Conservation (phyloP, 2,329 filamentous ascomycete species). For the Fusarium vanettenii region DNA sequence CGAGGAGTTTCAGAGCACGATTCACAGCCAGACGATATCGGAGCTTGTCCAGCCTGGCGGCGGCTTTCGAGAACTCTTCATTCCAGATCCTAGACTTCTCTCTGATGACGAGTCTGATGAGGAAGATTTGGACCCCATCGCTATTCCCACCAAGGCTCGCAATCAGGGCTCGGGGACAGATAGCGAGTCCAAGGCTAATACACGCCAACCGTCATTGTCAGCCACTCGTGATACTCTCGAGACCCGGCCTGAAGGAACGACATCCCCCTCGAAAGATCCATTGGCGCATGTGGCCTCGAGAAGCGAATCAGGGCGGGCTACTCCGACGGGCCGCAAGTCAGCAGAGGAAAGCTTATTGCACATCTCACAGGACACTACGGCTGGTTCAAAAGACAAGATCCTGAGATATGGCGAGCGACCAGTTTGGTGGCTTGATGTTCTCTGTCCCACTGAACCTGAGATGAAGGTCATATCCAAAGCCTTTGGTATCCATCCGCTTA, state of each 20-base stretch:
- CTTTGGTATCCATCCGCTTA: slow-evolving; percentile 95
- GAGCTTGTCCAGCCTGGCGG: slow-evolving; percentile 88
- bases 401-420: slow-evolving; percentile 82
- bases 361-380: slow-evolving; percentile 27
- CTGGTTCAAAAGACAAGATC: slow-evolving; percentile 52
- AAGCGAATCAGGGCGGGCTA: slow-evolving; percentile 58
- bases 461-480: slow-evolving; percentile 94
- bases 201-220: slow-evolving; percentile 59
- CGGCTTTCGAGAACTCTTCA: slow-evolving; percentile 88
- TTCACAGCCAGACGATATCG: slow-evolving; percentile 95
- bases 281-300: slow-evolving; percentile 46
- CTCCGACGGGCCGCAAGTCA: slow-evolving; percentile 59
- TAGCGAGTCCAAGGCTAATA: slow-evolving; percentile 57
- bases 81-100: slow-evolving; percentile 83
- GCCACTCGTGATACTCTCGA: slow-evolving; percentile 41
- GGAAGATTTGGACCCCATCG: slow-evolving; percentile 59
- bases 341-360: slow-evolving; percentile 42
- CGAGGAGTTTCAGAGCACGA: slow-evolving; percentile 94
- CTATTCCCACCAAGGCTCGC: slow-evolving; percentile 39
- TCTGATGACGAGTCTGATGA: slow-evolving; percentile 80
- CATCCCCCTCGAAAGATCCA: slow-evolving; percentile 47
- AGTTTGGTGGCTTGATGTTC: slow-evolving; percentile 95
- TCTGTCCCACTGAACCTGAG: slow-evolving; percentile 90
- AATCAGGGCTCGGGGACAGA: slow-evolving; percentile 43
- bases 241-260: slow-evolving; percentile 31